Base-by-base conservation (phyloP, 371 early-diverging fungal species). In the Mortierella sp. region DNA sequence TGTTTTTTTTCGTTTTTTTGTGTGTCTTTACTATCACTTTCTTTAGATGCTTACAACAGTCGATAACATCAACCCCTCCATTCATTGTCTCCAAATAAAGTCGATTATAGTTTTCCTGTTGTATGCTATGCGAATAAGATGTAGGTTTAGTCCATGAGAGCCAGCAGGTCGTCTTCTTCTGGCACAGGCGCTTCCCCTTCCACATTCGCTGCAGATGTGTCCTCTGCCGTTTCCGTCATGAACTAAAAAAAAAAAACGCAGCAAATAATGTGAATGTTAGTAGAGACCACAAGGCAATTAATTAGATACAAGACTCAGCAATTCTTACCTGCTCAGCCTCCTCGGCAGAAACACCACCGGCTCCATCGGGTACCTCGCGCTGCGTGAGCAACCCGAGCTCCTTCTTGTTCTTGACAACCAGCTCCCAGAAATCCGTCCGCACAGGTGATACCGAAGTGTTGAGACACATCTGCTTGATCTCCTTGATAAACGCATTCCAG, bases 141-240 rank as follows among this genome's bases (percentile, higher is more conserved):
- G 9, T 14, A 59, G 8, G 1, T 28, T 61, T 84, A 84, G 48
- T 84, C 85, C 85, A 84, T 84, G 21, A 76, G 81, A 1, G 85
- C 85, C 71, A 84, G 70, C 3, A 84, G 73, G 46, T 84, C 85
- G 48, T 84, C 85, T 31, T 84, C 85, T 3, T 84, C 81, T 26
- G 75, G 73, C 21, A 44, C 85, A 2, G 53, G 76, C 8, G 26
- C 71, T 6, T 80, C 85, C 28, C 59, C 76, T 11, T 19, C 80
- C 19, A 34, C 55, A 43, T 28, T 31, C 5, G 26, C 57, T 21
- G 72, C 24, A 6, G 76, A 16, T 6, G 73, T 70, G 9, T 76
- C 74, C 16, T 79, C 79, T 1, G 74, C 2, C n/a, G 72, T 44
- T 21, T 76, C 78, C 0, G 57, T 34, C 69, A 77, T 31, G 69